These are phyloP conservation scores for Themeda triandra DNA, from an alignment of 176 grass and related monocot genomes.

Conservation along the genomic window DNA sequence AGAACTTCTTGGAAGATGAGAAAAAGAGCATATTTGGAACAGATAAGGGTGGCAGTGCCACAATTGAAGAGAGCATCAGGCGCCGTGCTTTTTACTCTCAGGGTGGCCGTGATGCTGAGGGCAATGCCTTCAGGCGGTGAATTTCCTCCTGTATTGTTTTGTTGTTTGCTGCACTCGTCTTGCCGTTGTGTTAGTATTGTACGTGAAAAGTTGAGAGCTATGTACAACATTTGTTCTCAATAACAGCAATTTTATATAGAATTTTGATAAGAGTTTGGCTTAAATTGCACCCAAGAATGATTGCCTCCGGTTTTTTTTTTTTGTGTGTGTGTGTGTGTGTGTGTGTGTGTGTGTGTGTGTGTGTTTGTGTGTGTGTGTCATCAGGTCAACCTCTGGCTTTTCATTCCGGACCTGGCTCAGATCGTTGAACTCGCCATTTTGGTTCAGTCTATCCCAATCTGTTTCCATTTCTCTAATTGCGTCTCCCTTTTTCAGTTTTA, in stretches of 20 bases:
- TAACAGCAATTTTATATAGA: not conserved
- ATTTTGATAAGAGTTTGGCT: not conserved
- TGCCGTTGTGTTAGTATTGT: not conserved
- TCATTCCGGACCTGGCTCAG: too few relatives aligned
- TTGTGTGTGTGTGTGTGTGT: too few relatives aligned
- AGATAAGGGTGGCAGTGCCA: conserved; percentile 72
- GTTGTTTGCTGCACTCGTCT: not conserved
- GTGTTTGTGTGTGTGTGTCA: too few relatives aligned
- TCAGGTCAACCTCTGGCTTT: too few relatives aligned
- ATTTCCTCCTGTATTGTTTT: not conserved
- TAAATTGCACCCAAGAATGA: not conserved
- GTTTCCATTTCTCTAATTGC: too few relatives aligned
- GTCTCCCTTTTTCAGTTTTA: too few relatives aligned
- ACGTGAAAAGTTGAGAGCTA: not conserved
- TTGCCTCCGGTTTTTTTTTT: too few relatives aligned
- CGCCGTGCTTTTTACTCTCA: conserved; percentile 84
- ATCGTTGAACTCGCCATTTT: too few relatives aligned
- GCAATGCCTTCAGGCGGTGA: conserved; percentile 88
- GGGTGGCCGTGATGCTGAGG: conserved; percentile 66
- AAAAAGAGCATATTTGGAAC: conserved; percentile 87
- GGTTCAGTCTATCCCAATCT: too few relatives aligned
- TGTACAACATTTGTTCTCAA: not conserved
- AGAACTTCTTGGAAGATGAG: conserved; percentile 77
- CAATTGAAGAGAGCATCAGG: conserved; percentile 93
- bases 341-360: too few relatives aligned